phyloP scores from a whole-genome alignment of 2,329 filamentous ascomycete species.

The Cytospora piceicola region DNA sequence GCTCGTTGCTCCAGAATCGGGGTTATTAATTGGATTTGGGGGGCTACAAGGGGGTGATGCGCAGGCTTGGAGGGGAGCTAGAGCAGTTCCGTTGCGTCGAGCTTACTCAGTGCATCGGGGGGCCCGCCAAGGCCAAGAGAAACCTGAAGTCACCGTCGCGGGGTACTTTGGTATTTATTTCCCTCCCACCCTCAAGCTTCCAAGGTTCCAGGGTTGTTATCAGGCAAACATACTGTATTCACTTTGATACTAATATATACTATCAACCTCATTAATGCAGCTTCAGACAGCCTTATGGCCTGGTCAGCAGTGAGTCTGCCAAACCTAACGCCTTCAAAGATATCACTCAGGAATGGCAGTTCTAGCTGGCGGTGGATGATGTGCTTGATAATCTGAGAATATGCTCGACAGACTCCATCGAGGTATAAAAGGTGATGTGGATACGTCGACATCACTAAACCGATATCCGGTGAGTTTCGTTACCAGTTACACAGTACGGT shows the following conservation, averaged over 20 bases:
- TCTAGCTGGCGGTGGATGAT: not conserved
- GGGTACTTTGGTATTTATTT: conserved; percentile 7
- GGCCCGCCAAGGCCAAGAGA: not conserved
- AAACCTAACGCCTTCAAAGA: not conserved
- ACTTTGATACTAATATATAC: too few relatives aligned
- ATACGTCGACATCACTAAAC: conserved; percentile 1
- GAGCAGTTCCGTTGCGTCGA: conserved; percentile 11
- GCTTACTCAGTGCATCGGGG: conserved; percentile 27
- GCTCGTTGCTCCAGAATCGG: conserved; percentile 22
- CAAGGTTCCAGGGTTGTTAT: not conserved
- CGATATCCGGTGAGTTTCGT: not conserved
- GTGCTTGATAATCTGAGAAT: not conserved
- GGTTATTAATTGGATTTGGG: conserved; percentile 25
- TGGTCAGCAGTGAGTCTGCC: not conserved
- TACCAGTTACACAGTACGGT: not conserved
- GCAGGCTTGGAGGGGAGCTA: conserved; percentile 20
- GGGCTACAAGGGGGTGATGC: conserved; percentile 21
- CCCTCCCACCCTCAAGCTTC: not conserved
- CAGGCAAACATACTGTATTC: too few relatives aligned
- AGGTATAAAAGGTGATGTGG: not conserved
- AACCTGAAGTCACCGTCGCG: conserved; percentile 19
- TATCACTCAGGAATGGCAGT: not conserved
- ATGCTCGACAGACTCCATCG: not conserved
- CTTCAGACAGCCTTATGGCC: not conserved
- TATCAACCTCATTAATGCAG: not conserved